phyloP scores from a whole-genome alignment of 441 rosid genomes.

The Gossypium lobatum region DNA sequence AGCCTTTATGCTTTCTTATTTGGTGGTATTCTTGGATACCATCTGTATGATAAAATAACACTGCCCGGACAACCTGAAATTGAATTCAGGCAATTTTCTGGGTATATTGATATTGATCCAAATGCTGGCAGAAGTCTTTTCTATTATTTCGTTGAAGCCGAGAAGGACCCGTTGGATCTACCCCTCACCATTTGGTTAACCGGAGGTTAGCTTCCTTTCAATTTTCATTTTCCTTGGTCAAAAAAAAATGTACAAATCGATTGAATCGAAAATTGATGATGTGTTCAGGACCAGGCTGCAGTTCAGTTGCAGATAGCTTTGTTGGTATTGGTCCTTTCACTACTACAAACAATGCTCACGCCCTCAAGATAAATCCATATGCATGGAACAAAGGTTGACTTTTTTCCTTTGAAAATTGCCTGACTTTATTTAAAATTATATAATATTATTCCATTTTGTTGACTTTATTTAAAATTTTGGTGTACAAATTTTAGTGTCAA shows the following conservation, averaged over 20 bases:
- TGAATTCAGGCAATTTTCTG: background rate
- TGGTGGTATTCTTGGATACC: background rate
- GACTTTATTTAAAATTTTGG: background rate
- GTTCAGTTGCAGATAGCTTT: conserved; percentile 2
- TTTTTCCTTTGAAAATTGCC: background rate
- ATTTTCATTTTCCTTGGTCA: no score
- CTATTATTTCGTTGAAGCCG: conserved; percentile 9
- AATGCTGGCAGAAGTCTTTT: background rate
- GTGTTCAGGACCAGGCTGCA: background rate
- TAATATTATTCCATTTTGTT: no score
- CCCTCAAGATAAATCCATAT: background rate
- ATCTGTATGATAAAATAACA: background rate
- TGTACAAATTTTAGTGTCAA: background rate
- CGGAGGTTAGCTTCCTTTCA: background rate
- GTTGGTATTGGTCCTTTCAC: background rate
- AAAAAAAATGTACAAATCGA: no score
- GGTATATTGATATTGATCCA: background rate
- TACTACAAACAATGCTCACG: background rate
- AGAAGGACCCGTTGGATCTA: background rate
- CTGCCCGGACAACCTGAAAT: background rate
- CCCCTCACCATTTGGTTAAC: conserved; percentile 9
- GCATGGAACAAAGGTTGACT: conserved; percentile 7
- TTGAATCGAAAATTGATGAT: background rate
- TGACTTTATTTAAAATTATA: background rate
- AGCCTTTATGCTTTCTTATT: background rate